Evolutionary conservation across 73 alveolate genomes (phyloP).

Genomic region (Paramecium tetraurelia): DNA sequence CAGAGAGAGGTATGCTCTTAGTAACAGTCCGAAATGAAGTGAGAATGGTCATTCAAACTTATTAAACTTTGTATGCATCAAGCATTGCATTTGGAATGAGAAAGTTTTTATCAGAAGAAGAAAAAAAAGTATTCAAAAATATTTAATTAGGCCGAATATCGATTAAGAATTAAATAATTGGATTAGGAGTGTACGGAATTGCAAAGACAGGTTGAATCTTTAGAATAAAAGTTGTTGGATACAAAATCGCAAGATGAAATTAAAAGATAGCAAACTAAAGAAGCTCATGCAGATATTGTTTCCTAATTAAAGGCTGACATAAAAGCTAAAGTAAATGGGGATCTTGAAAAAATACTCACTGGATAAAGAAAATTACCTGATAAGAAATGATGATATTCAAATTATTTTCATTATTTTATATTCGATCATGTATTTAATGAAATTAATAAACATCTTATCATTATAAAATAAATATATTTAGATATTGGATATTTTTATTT

Average conservation of each 20-base stretch:
- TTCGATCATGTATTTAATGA: not conserved
- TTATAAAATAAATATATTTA: not conserved
- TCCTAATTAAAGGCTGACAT: constrained; percentile 13
- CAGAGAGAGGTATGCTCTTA: constrained; percentile 98
- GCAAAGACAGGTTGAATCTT: not conserved
- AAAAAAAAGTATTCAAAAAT: constrained; percentile 6
- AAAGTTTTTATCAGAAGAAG: constrained; percentile 27
- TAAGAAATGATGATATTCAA: not conserved
- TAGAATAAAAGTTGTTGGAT: not conserved
- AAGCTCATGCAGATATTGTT: constrained; percentile 6
- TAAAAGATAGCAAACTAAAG: constrained; percentile 20
- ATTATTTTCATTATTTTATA: not conserved
- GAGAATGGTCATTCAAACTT: constrained; percentile 96
- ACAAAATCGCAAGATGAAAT: not conserved
- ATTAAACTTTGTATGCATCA: constrained; percentile 89
- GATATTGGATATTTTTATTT: not conserved
- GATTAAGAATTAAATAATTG: constrained; percentile 1
- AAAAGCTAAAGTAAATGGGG: not conserved
- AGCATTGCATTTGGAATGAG: constrained; percentile 50
- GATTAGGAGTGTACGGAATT: constrained; percentile 37
- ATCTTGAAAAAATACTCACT: constrained; percentile 1
- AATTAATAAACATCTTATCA: not conserved
- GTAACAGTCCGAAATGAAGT: constrained; percentile 98
- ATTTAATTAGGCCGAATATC: not conserved
- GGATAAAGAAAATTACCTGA: constrained; percentile 27